Percentiles rank a stretch among this genome's conserved stretches.
Evolutionary conservation across 2,329 filamentous ascomycete species (phyloP).

Genomic region (Neocucurbitaria cava): DNA sequence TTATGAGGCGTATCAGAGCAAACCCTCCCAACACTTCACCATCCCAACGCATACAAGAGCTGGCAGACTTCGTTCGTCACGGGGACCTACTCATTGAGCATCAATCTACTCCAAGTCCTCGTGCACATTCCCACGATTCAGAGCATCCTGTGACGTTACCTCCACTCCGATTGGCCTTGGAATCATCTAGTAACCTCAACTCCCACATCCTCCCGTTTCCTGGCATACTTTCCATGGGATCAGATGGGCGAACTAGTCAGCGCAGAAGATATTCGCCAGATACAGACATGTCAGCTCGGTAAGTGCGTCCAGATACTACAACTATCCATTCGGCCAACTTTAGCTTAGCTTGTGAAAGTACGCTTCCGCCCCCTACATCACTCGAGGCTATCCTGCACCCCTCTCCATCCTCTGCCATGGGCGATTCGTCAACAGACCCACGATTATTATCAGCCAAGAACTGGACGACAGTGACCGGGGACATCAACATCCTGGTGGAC

Average conservation of each 20-base stretch:
- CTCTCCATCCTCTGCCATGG: conserved; percentile 5
- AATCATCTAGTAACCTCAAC: conserved; percentile 20
- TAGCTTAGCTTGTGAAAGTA: conserved; percentile 35
- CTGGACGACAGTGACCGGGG: conserved; percentile 34
- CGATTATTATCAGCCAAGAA: conserved; percentile 23
- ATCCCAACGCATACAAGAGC: conserved; percentile 34
- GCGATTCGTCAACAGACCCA: conserved; percentile 20
- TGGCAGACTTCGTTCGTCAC: conserved; percentile 34
- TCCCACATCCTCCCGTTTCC: conserved; percentile 23
- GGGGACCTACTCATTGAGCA: conserved; percentile 18
- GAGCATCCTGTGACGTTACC: conserved; percentile 30
- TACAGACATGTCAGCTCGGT: conserved; percentile 36
- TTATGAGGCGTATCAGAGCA: conserved; percentile 35
- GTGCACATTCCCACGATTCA: conserved; percentile 10
- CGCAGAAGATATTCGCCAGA: conserved; percentile 34
- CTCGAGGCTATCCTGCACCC: conserved; percentile 31
- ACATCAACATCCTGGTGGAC: conserved; percentile 25
- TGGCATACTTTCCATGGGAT: conserved; percentile 21
- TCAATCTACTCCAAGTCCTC: conserved; percentile 3
- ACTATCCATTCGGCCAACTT: conserved; percentile 36
- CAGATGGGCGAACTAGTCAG: conserved; percentile 31
- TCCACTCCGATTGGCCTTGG: conserved; percentile 37
- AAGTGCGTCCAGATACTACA: conserved; percentile 13
- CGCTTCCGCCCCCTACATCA: conserved; percentile 22
- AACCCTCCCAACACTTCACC: conserved; percentile 23